Conservation (phyloP, 2,329 filamentous ascomycete species). For the Helotiales sp. region DNA sequence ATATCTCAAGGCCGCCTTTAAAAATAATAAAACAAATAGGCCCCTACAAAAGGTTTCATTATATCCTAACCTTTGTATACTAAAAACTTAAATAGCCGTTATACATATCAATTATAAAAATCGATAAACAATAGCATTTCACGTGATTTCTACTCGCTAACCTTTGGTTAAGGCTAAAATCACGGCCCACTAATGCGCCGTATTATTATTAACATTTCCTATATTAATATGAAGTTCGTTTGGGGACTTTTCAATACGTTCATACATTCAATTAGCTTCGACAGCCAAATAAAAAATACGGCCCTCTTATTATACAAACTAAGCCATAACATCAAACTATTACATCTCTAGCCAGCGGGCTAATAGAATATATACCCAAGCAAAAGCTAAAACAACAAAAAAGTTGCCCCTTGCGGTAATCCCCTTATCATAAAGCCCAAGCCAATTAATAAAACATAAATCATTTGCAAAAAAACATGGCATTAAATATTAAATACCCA, state of each 20-base stretch:
- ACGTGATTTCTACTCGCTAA: conserved; percentile 25
- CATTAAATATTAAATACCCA: too few species aligned
- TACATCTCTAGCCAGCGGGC: conserved; percentile 26
- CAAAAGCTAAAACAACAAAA: conserved; percentile 23
- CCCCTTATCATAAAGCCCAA: background rate
- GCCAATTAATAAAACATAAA: too few species aligned
- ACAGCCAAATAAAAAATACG: conserved; percentile 20
- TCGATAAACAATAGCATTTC: conserved; percentile 24
- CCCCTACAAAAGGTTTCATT: background rate
- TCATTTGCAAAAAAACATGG: too few species aligned
- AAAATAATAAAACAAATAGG: background rate
- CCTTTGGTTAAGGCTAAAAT: conserved; percentile 26
- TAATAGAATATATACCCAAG: conserved; percentile 26
- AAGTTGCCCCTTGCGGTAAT: conserved; percentile 16
- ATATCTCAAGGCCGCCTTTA: background rate
- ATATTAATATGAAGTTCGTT: conserved; percentile 21
- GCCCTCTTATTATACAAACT: conserved; percentile 3
- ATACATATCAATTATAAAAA: conserved; percentile 22
- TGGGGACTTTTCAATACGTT: conserved; percentile 14
- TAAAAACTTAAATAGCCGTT: background rate
- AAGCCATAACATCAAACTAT: background rate
- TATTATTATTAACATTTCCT: conserved; percentile 18
- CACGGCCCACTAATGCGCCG: conserved; percentile 26
- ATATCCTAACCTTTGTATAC: background rate
- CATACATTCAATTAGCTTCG: conserved; percentile 18